phyloP scores from a whole-genome alignment of 2,329 filamentous ascomycete genomes.

The Exophiala xenobiotica region DNA sequence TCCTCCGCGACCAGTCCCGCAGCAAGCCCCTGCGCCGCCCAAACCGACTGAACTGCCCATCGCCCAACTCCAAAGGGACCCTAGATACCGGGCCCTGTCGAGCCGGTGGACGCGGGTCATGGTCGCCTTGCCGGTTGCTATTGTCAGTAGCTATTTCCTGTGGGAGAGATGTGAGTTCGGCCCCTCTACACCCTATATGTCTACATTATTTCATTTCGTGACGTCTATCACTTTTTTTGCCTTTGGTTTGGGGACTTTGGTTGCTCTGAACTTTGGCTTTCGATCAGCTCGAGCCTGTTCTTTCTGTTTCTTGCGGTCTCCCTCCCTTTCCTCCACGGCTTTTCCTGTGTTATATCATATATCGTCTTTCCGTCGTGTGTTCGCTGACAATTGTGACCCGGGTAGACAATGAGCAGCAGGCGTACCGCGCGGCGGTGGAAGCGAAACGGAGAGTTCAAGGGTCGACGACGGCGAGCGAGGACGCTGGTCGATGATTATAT shows the following conservation, averaged over 20 bases:
- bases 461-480: no score
- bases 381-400: no score
- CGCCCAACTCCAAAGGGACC: constrained; percentile 22
- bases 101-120: constrained; percentile 22
- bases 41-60: constrained; percentile 22
- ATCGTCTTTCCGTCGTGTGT: no score
- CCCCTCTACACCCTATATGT: no score
- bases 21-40: neutral
- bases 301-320: neutral
- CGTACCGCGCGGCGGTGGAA: neutral
- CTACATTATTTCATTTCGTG: neutral
- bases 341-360: no score
- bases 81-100: constrained; percentile 17
- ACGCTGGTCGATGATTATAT: no score
- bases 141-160: constrained; percentile 27
- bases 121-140: constrained; percentile 26
- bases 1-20: neutral
- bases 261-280: no score
- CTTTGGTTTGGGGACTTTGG: neutral
- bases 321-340: neutral
- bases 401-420: neutral
- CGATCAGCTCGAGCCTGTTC: no score
- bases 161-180: constrained; percentile 27
- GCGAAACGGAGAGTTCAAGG: neutral
- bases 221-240: neutral